Base-by-base conservation (phyloP, 495 filamentous ascomycete species). In the Podospora australis region DNA sequence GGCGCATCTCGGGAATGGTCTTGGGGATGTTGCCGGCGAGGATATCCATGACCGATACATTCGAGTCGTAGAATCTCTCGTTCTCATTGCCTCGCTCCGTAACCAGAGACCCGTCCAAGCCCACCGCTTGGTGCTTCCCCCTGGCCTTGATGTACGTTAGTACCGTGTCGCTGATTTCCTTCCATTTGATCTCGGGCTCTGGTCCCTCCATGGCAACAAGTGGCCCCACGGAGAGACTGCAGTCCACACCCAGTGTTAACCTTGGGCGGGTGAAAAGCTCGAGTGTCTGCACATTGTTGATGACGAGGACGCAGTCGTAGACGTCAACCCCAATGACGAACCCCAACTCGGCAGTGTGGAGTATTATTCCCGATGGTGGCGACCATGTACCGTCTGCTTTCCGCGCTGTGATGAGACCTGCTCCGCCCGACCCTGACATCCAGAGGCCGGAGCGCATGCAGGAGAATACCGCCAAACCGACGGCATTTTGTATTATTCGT, bases 401-500 rank as follows among this genome's bases (percentile, higher is more conserved):
- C 24, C 89, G 78, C 16, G 78, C 90, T 41, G 94, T 73, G 39
- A 96, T 73, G 19, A 96, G 74, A 38, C 90, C 90, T 55, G 86
- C 88, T 9, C 86, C 86, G 23, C 89, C 88, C 6, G 89, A 89
- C 24, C 90, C 90, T 45, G 87, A 88, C 29, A 91, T 71, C 89
- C 89, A 96, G 14, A 96, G 75, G 26, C 90, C 90, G 14, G 88
- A 88, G 42, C 90, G 83, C 87, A 96, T 90, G 17, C 87, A 90
- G 1, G 90, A 94, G 70, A 96, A 96, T 52, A 96, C 83, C 21
- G 87, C 88, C 28, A 96, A 67, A 10, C 88, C 90, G 58, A 91
- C 87, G 9, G 90, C 89, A 66, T 86, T 82, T 57, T 83, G 78
- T 46, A 96, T 84, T 38, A 95, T 87, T 59, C 85, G 69, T 24